phyloP scores from a whole-genome alignment of 257 asterid genomes.

The Catharanthus roseus region DNA sequence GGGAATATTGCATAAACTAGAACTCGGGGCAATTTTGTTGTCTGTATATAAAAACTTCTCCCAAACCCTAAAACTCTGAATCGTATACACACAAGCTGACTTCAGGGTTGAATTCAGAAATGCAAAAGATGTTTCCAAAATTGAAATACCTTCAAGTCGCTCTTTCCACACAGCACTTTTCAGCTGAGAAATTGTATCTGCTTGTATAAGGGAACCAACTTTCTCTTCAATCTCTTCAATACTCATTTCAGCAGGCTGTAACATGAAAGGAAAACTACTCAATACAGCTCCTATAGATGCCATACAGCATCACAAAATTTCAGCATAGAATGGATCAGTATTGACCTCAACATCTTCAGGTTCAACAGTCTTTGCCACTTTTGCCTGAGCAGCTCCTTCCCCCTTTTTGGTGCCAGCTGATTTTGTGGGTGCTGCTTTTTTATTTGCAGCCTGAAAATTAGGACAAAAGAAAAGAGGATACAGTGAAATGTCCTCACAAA shows the following conservation, averaged over 20 bases:
- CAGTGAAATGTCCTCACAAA: not conserved
- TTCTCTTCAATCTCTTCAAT: constrained; percentile 92
- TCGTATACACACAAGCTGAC: not conserved
- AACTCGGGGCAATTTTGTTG: too few relatives aligned
- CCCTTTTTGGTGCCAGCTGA: constrained; percentile 55
- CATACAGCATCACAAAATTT: constrained; percentile 8
- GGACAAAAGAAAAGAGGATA: constrained; percentile 9
- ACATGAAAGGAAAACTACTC: constrained; percentile 15
- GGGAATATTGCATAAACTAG: not conserved
- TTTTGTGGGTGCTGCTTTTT: constrained; percentile 65
- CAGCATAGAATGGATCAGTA: not conserved
- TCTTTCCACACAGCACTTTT: constrained; percentile 98
- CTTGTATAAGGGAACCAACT: constrained; percentile 79
- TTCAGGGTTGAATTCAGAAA: not conserved
- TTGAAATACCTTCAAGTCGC: constrained; percentile 81
- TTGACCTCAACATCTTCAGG: constrained; percentile 87
- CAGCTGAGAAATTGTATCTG: constrained; percentile 70
- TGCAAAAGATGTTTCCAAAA: not conserved
- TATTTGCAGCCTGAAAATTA: constrained; percentile 59
- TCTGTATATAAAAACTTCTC: not conserved
- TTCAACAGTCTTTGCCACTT: constrained; percentile 58
- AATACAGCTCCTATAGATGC: constrained; percentile 10
- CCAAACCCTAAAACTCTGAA: not conserved
- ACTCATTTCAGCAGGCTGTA: constrained; percentile 93
- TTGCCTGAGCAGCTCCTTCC: constrained; percentile 65